Evolutionary conservation across 805 yeast genomes (phyloP).

Genomic region (Saccharomycopsis schoenii): DNA sequence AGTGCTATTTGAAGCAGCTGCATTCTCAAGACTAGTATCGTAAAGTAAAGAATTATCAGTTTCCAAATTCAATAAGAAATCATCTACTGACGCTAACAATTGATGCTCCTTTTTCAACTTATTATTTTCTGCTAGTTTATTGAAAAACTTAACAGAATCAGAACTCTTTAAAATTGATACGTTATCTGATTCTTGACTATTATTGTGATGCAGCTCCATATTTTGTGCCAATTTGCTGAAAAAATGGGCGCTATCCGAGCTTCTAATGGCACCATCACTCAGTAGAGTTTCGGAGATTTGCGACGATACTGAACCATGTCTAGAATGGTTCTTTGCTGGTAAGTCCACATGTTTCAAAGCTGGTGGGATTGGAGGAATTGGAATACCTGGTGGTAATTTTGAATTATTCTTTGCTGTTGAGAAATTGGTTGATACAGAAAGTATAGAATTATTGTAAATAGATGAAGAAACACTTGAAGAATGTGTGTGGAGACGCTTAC

Average conservation of each 20-base stretch:
- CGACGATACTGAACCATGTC: background rate
- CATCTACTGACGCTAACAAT: background rate
- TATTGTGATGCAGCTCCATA: background rate
- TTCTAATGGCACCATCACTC: background rate
- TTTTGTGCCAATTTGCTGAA: background rate
- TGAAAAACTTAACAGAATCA: background rate
- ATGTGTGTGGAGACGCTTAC: background rate
- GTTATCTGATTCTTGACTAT: background rate
- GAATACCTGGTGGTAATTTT: background rate
- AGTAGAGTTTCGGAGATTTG: background rate
- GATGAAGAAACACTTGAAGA: background rate
- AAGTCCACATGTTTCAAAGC: background rate
- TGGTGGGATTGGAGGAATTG: background rate
- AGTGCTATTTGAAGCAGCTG: background rate
- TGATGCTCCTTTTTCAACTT: background rate
- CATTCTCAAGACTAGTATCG: background rate
- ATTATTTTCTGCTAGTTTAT: background rate
- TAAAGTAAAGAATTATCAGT: background rate
- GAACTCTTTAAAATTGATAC: background rate
- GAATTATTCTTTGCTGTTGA: background rate
- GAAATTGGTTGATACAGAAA: background rate
- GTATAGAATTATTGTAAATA: background rate
- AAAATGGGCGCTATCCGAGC: background rate
- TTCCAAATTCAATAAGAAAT: background rate
- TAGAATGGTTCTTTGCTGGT: background rate